phyloP scores from a whole-genome alignment of 108 stramenopile species.

The Bacterosira constricta region DNA sequence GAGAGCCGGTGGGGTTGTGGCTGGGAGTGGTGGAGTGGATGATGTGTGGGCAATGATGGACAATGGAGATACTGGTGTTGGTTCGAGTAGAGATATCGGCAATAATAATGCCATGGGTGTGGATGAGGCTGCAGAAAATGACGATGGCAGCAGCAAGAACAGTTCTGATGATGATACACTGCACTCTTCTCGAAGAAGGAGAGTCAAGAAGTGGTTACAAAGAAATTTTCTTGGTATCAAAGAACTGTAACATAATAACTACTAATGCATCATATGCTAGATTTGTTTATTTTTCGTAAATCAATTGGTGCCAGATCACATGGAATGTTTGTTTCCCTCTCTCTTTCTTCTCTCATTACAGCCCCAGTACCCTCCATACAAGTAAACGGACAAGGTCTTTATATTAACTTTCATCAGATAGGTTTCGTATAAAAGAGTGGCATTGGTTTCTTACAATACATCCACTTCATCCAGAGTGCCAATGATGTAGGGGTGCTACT shows the following conservation, averaged over 20 bases:
- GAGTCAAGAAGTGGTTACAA: constrained; percentile 24
- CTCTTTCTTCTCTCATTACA: too few relatives aligned
- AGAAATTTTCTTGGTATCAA: constrained; percentile 4
- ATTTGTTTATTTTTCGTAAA: not conserved
- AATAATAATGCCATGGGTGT: not conserved
- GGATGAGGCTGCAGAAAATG: not conserved
- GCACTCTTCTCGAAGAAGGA: constrained; percentile 14
- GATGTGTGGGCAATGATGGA: not conserved
- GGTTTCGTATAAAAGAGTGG: too few relatives aligned
- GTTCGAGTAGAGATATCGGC: not conserved
- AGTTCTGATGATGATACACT: too few relatives aligned
- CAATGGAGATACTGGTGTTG: not conserved
- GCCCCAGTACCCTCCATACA: too few relatives aligned
- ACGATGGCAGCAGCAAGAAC: not conserved
- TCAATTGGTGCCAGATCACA: too few relatives aligned
- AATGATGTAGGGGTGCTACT: too few relatives aligned
- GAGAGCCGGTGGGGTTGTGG: not conserved
- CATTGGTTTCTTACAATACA: too few relatives aligned
- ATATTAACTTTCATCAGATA: too few relatives aligned
- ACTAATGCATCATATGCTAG: too few relatives aligned
- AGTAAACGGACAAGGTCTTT: too few relatives aligned
- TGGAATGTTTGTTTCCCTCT: too few relatives aligned
- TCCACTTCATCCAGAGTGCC: too few relatives aligned
- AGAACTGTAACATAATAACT: not conserved
- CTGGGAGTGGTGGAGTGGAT: not conserved